A percentile compares a stretch with the other conserved stretches of the same genome.
phyloP scores from a whole-genome alignment of 495 filamentous ascomycete genomes.

The Antarctomyces pellizariae region DNA sequence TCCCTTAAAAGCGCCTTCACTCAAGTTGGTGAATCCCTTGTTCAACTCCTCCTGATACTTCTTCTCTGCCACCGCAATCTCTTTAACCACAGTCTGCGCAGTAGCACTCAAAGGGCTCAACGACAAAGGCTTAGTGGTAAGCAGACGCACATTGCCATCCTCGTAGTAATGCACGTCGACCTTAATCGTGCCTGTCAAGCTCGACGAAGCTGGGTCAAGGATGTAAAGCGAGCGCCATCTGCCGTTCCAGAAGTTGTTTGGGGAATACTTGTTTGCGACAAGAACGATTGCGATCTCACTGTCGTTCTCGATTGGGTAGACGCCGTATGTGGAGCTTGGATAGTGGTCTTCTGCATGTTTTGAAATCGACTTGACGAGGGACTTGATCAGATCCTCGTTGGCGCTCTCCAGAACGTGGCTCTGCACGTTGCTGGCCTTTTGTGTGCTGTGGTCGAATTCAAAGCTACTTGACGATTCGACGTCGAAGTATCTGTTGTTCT shows the following conservation, averaged over 20 bases:
- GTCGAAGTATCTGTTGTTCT: slow-evolving; percentile 67
- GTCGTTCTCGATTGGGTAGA: slow-evolving; percentile 57
- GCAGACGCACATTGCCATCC: slow-evolving; percentile 87
- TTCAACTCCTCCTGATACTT: slow-evolving; percentile 95
- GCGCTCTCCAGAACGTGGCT: slow-evolving; percentile 59
- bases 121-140: slow-evolving; percentile 55
- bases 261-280: slow-evolving; percentile 90
- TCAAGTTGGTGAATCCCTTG: slow-evolving; percentile 61
- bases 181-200: slow-evolving; percentile 41
- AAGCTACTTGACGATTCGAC: slow-evolving; percentile 69
- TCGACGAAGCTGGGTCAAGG: slow-evolving; percentile 37
- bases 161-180: slow-evolving; percentile 99
- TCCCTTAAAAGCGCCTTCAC: slow-evolving; percentile 86
- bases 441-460: slow-evolving; percentile 61
- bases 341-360: slow-evolving; percentile 79
- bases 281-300: slow-evolving; percentile 55
- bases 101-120: slow-evolving; percentile 32
- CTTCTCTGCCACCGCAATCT: slow-evolving; percentile 59
- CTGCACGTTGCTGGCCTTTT: slow-evolving; percentile 69
- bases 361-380: slow-evolving; percentile 52
- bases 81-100: slow-evolving; percentile 42
- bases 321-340: slow-evolving; percentile 53
- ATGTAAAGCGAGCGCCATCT: slow-evolving; percentile 82
- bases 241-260: slow-evolving; percentile 97
- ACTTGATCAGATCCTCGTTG: slow-evolving; percentile 56